Base-by-base conservation (phyloP, 169 alveolate species). In the Eimeria praecox region DNA sequence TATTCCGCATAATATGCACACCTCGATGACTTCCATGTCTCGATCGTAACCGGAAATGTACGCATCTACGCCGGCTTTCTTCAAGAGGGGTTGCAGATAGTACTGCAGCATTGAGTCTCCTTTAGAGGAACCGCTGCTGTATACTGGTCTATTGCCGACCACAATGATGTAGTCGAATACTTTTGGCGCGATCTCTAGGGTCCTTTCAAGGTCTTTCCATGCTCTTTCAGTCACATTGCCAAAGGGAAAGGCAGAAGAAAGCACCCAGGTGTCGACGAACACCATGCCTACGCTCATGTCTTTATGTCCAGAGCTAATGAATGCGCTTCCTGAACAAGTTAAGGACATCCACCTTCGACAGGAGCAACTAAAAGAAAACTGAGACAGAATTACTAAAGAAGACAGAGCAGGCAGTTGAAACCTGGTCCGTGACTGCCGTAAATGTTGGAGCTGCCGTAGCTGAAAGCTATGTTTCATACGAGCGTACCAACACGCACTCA, bases 181-280 rank as follows among this genome's bases (percentile, higher is more conserved):
- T 90, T 97, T 97, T 49, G 98, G 97, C 0, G 99, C 99, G n/a
- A 97, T 96, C 95, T 97, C 97, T 83, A 98, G 96, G 8, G 99
- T 98, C 92, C 95, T 95, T 95, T 98, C 98, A 30, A 98, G 96
- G 59, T 97, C 99, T 0, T 90, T 96, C 99, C 99, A 98, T 20
- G 98, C 99, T 78, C 95, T 97, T 40, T 97, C 96, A 90, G 98
- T 97, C 71, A 98, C 98, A 73, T 97, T 97, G 73, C 97, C 97
- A 92, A 97, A 97, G 42, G 99, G 99, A 92, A 98, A 97, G 52
- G 97, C 96, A 42, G 96, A 64, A 24, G 99, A 97, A 42, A 98
- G 97, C 33, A 98, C 96, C 99, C 99, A 98, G 35, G 99, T 98
- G 96, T 98, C 99, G 3, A 98, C 96, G 97, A 98, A 98, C 30